phyloP scores from a whole-genome alignment of 2,329 filamentous ascomycete species.

The Colletotrichum echinochloae region DNA sequence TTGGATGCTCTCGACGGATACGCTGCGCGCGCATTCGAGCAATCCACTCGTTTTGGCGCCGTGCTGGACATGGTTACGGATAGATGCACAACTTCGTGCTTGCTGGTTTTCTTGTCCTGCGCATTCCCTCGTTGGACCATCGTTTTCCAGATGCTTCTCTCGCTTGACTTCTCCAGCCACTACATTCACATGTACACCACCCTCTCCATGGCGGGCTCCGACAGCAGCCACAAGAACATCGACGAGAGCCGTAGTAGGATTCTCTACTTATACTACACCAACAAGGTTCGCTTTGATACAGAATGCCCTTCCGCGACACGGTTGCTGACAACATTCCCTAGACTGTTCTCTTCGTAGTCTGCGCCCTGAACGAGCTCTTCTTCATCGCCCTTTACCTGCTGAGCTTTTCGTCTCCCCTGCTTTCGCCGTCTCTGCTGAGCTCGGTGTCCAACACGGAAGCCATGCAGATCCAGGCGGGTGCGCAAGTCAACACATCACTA shows the following conservation, averaged over 20 bases:
- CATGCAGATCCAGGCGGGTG: conserved; percentile 70
- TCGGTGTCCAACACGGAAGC: conserved; percentile 66
- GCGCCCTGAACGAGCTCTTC: conserved; percentile 92
- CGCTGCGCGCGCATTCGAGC: conserved; percentile 83
- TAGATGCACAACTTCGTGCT: conserved; percentile 93
- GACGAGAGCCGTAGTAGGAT: conserved; percentile 89
- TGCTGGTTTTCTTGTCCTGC: conserved; percentile 93
- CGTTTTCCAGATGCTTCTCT: conserved; percentile 93
- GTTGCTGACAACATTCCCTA: conserved; percentile 53
- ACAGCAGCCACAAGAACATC: conserved; percentile 92
- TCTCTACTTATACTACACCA: conserved; percentile 96
- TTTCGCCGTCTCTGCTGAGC: conserved; percentile 85
- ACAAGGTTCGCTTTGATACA: conserved; percentile 72
- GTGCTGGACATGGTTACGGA: conserved; percentile 99
- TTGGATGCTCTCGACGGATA: conserved; percentile 96
- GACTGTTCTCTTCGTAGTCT: conserved; percentile 92
- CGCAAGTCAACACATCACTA: conserved; percentile 75
- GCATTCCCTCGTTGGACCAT: conserved; percentile 96
- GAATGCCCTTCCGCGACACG: not conserved
- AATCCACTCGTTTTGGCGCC: conserved; percentile 94
- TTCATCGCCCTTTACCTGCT: conserved; percentile 98
- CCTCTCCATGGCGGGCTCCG: conserved; percentile 84
- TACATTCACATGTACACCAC: conserved; percentile 99
- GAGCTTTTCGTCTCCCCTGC: conserved; percentile 90
- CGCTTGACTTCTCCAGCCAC: conserved; percentile 92